Evolutionary conservation across 257 asterid genomes (phyloP).

Genomic region (Eucommia ulmoides): DNA sequence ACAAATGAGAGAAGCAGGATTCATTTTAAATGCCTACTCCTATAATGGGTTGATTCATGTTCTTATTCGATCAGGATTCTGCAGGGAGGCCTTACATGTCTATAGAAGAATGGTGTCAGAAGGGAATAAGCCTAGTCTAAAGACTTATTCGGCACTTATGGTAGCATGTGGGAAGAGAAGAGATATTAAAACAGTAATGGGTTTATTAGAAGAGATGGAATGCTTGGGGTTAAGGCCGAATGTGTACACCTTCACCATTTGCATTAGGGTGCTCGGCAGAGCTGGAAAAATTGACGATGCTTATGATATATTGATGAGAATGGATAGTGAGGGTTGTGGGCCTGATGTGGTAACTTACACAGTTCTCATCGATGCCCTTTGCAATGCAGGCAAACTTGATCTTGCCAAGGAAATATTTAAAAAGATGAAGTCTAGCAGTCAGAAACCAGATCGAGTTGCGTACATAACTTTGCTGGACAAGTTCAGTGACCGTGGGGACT

Average conservation of each 20-base stretch:
- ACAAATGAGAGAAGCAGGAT: slow-evolving; percentile 55
- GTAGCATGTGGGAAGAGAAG: slow-evolving; percentile 82
- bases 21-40: slow-evolving; percentile 76
- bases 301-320: slow-evolving; percentile 50
- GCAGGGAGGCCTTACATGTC: slow-evolving; percentile 51
- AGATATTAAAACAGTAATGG: slow-evolving; percentile 67
- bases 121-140: slow-evolving; percentile 79
- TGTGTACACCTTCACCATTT: slow-evolving; percentile 81
- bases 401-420: slow-evolving; percentile 57
- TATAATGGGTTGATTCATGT: slow-evolving; percentile 90
- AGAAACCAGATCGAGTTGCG: slow-evolving; percentile 86
- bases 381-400: slow-evolving; percentile 74
- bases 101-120: slow-evolving; percentile 74
- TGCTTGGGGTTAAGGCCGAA: slow-evolving; percentile 75
- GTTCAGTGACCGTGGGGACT: slow-evolving; percentile 63
- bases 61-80: slow-evolving; percentile 68
- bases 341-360: slow-evolving; percentile 94
- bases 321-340: slow-evolving; percentile 81
- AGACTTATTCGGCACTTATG: slow-evolving; percentile 91
- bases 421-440: slow-evolving; percentile 68
- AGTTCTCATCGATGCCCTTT: slow-evolving; percentile 87
- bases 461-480: slow-evolving; percentile 80
- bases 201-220: slow-evolving; percentile 76
- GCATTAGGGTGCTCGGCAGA: slow-evolving; percentile 85
- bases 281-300: slow-evolving; percentile 82